A percentile compares a stretch with the other conserved stretches of the same genome.
Conservation (phyloP, 164 flowering plant genomes). For the Annona squamosa region DNA sequence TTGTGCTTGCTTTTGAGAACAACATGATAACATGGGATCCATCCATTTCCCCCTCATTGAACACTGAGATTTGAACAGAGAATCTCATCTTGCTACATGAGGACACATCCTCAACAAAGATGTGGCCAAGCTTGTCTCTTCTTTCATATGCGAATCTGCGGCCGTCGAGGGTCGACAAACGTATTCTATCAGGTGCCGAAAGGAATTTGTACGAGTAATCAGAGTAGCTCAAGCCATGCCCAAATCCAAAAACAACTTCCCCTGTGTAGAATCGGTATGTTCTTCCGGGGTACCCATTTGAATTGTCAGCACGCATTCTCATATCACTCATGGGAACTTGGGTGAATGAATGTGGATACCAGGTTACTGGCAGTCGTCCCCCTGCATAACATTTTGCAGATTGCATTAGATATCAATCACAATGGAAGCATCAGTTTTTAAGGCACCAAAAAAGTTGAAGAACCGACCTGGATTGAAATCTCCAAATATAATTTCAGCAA, state of each 20-base stretch:
- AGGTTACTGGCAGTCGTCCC: slow-evolving; percentile 85
- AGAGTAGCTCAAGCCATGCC: slow-evolving; percentile 73
- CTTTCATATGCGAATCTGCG: slow-evolving; percentile 15
- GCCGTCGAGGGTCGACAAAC: slow-evolving; percentile 14
- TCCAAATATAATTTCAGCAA: slow-evolving; percentile 76
- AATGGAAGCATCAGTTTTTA: background rate
- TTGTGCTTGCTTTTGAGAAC: slow-evolving; percentile 33
- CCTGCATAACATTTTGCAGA: slow-evolving; percentile 33
- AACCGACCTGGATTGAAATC: slow-evolving; percentile 76
- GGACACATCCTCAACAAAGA: slow-evolving; percentile 38
- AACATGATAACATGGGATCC: slow-evolving; percentile 75
- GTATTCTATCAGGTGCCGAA: slow-evolving; percentile 49
- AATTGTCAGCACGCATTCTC: slow-evolving; percentile 77
- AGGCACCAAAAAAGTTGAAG: background rate
- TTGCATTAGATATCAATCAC: background rate
- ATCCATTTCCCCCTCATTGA: slow-evolving; percentile 58
- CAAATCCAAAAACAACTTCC: slow-evolving; percentile 51
- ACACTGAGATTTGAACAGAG: slow-evolving; percentile 40
- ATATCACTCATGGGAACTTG: slow-evolving; percentile 76
- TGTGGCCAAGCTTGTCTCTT: slow-evolving; percentile 22
- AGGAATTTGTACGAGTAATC: slow-evolving; percentile 43
- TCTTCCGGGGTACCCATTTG: slow-evolving; percentile 79
- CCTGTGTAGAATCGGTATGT: slow-evolving; percentile 87
- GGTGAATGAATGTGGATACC: slow-evolving; percentile 91
- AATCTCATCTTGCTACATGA: slow-evolving; percentile 58